These are phyloP conservation scores for Mallotus nudiflorus DNA, from an alignment of 345 rosid species.

Conservation along the genomic window DNA sequence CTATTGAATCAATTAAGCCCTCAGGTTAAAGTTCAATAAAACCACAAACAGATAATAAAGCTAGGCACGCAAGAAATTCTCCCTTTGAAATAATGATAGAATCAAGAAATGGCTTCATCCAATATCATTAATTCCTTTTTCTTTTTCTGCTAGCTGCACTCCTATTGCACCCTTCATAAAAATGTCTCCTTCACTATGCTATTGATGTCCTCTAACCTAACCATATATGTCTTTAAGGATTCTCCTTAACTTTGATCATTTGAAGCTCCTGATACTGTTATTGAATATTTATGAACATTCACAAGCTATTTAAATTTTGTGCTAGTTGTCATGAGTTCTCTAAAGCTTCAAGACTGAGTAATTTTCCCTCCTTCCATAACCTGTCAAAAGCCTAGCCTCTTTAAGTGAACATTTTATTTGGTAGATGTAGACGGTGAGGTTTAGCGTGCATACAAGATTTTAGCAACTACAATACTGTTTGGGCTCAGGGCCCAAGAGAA, in stretches of 20 bases:
- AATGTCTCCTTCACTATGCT: slow-evolving; percentile 12
- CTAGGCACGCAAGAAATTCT: slow-evolving; percentile 13
- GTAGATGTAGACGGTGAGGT: no score
- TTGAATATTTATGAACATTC: slow-evolving; percentile 36
- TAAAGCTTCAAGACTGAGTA: slow-evolving; percentile 35
- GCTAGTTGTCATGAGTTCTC: slow-evolving; percentile 28
- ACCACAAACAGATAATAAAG: slow-evolving; percentile 10
- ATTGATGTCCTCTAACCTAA: neutral
- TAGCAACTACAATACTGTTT: no score
- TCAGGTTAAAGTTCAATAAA: slow-evolving; percentile 34
- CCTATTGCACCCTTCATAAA: slow-evolving; percentile 1
- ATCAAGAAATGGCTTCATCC: slow-evolving; percentile 33
- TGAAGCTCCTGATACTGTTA: slow-evolving; percentile 21
- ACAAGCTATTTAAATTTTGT: slow-evolving; percentile 36
- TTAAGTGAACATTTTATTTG: no score
- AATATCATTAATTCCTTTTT: slow-evolving; percentile 33
- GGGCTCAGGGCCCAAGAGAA: no score
- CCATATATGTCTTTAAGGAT: neutral
- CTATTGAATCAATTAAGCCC: no score
- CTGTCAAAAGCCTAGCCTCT: slow-evolving; percentile 11
- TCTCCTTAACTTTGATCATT: slow-evolving; percentile 6
- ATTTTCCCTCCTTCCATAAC: slow-evolving; percentile 42
- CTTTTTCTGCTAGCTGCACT: slow-evolving; percentile 44
- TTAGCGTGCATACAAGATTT: no score
- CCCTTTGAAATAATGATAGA: slow-evolving; percentile 31